Evolutionary conservation across 139 green algal genomes (phyloP).

Genomic region (Chlamydomonas applanata): DNA sequence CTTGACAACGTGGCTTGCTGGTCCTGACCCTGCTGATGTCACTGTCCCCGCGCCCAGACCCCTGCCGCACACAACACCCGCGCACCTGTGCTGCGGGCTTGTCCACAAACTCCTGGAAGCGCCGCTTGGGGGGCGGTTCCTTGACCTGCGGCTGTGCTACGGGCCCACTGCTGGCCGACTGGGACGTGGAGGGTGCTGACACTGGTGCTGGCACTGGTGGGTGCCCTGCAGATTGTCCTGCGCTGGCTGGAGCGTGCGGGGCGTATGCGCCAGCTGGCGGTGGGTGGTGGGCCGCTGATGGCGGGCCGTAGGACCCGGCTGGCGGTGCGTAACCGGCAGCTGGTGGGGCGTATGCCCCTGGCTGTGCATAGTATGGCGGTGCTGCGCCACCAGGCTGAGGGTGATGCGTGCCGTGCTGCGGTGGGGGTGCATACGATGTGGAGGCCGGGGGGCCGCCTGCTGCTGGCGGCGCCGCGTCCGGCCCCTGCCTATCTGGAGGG

Average conservation of each 20-base stretch:
- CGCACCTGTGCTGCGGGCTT: neutral
- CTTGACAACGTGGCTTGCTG: too few species aligned
- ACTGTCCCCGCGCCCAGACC: too few species aligned
- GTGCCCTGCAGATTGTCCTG: too few species aligned
- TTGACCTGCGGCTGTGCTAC: neutral
- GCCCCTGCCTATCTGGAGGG: neutral
- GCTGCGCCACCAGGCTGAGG: neutral
- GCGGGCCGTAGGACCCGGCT: too few species aligned
- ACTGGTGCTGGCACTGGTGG: too few species aligned
- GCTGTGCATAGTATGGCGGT: neutral
- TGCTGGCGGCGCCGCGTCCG: neutral
- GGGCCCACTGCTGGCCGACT: neutral
- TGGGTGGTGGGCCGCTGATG: too few species aligned
- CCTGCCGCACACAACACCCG: too few species aligned
- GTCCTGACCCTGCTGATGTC: too few species aligned
- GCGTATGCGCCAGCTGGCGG: too few species aligned
- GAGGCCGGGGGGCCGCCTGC: neutral
- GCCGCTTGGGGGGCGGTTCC: neutral
- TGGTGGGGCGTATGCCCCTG: neutral
- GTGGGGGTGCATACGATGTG: neutral
- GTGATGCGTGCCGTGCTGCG: neutral
- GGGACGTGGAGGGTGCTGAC: too few species aligned
- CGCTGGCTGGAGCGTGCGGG: too few species aligned
- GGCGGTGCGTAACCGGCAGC: too few species aligned
- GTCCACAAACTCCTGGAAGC: conserved; percentile 13